Percentiles rank a stretch among this genome's conserved stretches.
Conservation (phyloP, 352 stramenopile genomes). For the Globisporangium alternatum region DNA sequence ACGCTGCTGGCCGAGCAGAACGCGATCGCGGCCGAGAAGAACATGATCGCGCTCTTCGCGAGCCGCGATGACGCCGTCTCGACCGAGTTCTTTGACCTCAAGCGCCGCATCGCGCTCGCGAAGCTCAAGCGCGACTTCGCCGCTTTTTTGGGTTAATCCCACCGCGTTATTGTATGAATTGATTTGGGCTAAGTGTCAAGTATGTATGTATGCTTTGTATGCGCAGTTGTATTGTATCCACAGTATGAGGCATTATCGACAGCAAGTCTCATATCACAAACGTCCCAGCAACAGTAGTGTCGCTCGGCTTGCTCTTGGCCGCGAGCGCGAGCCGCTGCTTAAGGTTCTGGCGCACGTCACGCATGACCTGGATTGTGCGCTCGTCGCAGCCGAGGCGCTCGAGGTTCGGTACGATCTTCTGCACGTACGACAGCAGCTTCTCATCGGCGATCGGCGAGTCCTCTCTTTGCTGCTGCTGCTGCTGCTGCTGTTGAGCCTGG, state of each 20-base stretch:
- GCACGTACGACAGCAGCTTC: conserved; percentile 17
- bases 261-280: conserved; percentile 1
- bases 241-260: neutral
- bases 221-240: neutral
- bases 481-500: neutral
- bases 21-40: conserved; percentile 16
- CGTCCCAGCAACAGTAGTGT: neutral
- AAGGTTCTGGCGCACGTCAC: conserved; percentile 17
- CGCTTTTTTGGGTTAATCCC: conserved; percentile 1
- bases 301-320: neutral
- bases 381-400: conserved; percentile 21
- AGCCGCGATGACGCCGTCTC: conserved; percentile 12
- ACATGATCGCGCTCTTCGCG: conserved; percentile 16
- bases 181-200: no score
- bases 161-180: no score
- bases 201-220: neutral
- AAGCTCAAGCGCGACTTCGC: conserved; percentile 15
- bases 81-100: conserved; percentile 18
- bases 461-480: neutral
- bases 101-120: conserved; percentile 14
- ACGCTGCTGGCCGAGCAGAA: conserved; percentile 18
- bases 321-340: conserved; percentile 13
- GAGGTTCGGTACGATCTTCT: conserved; percentile 22
- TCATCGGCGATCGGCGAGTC: conserved; percentile 8
- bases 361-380: conserved; percentile 19